Conservation (phyloP, 2,329 filamentous ascomycete species). For the Colletotrichum sp. region DNA sequence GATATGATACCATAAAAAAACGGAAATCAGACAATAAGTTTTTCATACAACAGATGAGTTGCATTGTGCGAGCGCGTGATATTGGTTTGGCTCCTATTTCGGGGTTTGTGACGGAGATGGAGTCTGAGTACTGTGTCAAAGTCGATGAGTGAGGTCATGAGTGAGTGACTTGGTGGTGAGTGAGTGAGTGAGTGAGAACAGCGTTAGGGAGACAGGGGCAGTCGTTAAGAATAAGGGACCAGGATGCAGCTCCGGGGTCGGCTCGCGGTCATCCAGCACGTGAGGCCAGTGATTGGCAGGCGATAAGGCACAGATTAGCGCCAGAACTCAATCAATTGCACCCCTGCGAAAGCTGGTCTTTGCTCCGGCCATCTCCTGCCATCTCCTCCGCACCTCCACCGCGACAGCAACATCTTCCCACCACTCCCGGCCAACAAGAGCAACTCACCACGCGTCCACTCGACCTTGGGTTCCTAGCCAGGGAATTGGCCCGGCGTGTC, state of each 20-base stretch:
- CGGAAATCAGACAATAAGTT: neutral
- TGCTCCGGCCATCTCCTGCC: neutral
- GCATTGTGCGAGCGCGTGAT: neutral
- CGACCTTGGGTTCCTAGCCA: neutral
- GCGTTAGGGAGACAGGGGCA: neutral
- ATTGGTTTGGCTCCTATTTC: neutral
- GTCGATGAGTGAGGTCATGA: neutral
- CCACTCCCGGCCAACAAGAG: neutral
- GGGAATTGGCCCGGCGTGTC: neutral
- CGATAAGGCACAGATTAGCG: conserved; percentile 17
- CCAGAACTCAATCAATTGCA: neutral
- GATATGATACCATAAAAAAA: conserved; percentile 2
- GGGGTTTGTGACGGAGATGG: neutral
- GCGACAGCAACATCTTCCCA: neutral
- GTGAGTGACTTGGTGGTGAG: neutral
- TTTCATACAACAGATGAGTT: neutral
- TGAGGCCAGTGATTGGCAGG: conserved; percentile 20
- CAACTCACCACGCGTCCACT: conserved; percentile 9
- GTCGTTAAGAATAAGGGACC: neutral
- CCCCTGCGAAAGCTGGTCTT: neutral
- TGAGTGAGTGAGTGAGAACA: neutral
- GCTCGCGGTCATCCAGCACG: neutral
- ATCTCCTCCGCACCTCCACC: conserved; percentile 2
- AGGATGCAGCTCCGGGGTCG: neutral
- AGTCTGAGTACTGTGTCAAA: neutral